Base-by-base conservation (phyloP, 2,329 filamentous ascomycete species). In the Cladosporium sp. region DNA sequence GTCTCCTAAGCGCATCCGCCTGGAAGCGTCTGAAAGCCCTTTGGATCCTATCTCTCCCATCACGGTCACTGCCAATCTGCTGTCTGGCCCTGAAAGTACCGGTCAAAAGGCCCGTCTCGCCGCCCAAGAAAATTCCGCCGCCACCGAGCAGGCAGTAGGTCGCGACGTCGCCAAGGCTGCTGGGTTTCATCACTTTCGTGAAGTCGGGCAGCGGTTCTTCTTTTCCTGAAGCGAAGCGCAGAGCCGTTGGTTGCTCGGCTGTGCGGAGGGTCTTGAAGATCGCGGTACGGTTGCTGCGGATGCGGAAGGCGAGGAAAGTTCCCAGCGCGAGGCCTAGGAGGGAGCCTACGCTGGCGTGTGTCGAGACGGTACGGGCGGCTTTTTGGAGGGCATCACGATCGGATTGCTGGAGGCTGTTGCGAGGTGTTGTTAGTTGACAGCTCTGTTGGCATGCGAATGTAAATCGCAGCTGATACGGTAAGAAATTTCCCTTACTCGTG, bases 181-280 rank as follows among this genome's bases (percentile, higher is more conserved):
- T 79, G 0, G 83, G 83, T 38, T 76, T 73, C 35, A 86, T 56
- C 32, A 80, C 59, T 0, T 74, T 73, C 0, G 78, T 79, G 30
- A 86, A 67, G 57, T 86, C 81, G 0, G 84, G 83, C 1, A 86
- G 68, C 0, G 75, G 60, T 59, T 84, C 82, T 42, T 75, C 75
- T 15, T 80, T 70, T 0, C 83, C 84, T 55, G 78, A 76, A 0
- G 78, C 75, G 62, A 86, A 86, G 12, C 77, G 68, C 5, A 86
- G 75, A 47, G 80, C 73, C 0, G 76, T 78, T 0, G 84, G 84
- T 63, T 78, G 80, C 61, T 85, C 80, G 45, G 74, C 68, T 0
- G 81, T 75, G 16, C 76, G 74, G 67, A 86, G 80, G 6, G 79
- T 77, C 38, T 75, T 73, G 69, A 84, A 85, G 64, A 84, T 76